Percentiles rank a stretch among this genome's conserved stretches.
Evolutionary conservation across 306 rosid species (phyloP).

Genomic region (Sicyos baderoa): DNA sequence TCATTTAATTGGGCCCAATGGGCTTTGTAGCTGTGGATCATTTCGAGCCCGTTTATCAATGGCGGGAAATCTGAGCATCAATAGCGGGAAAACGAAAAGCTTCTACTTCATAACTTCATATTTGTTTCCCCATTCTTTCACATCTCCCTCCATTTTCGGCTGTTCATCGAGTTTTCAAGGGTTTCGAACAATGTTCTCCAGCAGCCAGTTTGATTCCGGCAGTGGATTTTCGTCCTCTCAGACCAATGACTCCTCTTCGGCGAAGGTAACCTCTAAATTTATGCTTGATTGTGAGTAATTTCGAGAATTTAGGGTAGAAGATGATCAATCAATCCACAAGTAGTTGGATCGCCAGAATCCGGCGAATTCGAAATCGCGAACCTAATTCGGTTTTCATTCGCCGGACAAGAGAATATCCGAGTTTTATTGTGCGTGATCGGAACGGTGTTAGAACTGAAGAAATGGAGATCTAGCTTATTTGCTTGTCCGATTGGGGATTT

Average conservation of each 20-base stretch:
- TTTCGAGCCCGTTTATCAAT: not conserved
- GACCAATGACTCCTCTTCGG: conserved; percentile 43
- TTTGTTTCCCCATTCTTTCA: not conserved
- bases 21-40: not conserved
- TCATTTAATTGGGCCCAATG: not conserved
- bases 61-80: conserved; percentile 35
- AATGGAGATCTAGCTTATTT: not conserved
- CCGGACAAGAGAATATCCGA: not conserved
- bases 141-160: not conserved
- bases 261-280: conserved; percentile 37
- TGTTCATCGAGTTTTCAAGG: conserved; percentile 17
- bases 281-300: conserved; percentile 16
- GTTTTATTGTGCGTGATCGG: not conserved
- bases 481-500: not conserved
- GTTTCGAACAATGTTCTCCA: conserved; percentile 57
- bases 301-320: not conserved
- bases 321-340: too few species aligned
- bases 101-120: conserved; percentile 11
- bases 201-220: conserved; percentile 64
- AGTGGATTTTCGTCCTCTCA: conserved; percentile 60
- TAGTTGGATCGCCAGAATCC: not conserved
- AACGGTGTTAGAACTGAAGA: not conserved
- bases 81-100: conserved; percentile 41
- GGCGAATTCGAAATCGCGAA: not conserved
- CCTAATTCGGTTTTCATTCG: not conserved